These are phyloP conservation scores for Byssothecium circinans DNA, from an alignment of 2,329 filamentous ascomycete genomes.

Conservation along the genomic window DNA sequence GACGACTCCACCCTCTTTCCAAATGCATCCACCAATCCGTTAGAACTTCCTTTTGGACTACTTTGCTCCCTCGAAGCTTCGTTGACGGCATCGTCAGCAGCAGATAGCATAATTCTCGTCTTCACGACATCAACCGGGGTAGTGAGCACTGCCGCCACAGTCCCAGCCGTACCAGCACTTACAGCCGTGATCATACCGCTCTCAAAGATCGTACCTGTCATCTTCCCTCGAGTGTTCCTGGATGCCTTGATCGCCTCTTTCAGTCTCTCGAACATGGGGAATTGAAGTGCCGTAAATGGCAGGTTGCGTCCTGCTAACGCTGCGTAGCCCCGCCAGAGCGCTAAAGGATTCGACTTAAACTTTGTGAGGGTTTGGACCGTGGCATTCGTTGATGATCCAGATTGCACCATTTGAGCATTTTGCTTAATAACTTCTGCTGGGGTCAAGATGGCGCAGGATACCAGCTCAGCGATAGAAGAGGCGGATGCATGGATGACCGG, in stretches of 20 bases:
- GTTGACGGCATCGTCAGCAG: conserved; percentile 24
- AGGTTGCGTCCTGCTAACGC: conserved; percentile 80
- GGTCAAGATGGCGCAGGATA: conserved; percentile 82
- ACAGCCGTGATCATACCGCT: conserved; percentile 70
- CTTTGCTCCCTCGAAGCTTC: conserved; percentile 14
- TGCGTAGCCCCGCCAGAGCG: conserved; percentile 71
- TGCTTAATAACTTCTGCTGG: conserved; percentile 92
- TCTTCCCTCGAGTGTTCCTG: conserved; percentile 42
- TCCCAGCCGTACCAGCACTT: conserved; percentile 74
- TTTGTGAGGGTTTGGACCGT: conserved; percentile 60
- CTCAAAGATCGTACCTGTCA: conserved; percentile 58
- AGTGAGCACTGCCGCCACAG: conserved; percentile 75
- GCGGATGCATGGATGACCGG: conserved; percentile 72
- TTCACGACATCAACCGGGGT: conserved; percentile 90
- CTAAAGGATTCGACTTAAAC: conserved; percentile 60
- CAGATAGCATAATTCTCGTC: conserved; percentile 80
- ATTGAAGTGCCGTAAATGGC: conserved; percentile 85
- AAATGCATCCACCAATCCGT: conserved; percentile 44
- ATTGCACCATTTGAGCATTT: conserved; percentile 80
- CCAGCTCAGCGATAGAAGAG: conserved; percentile 76
- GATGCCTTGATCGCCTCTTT: conserved; percentile 57
- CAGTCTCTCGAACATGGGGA: conserved; percentile 79
- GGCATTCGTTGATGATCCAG: conserved; percentile 45
- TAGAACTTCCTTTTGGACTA: conserved; percentile 14
- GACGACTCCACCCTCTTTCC: conserved; percentile 41